A percentile compares a stretch with the other conserved stretches of the same genome.
Conservation (phyloP, 495 filamentous ascomycete genomes). For the Penicillium cataractarum region DNA sequence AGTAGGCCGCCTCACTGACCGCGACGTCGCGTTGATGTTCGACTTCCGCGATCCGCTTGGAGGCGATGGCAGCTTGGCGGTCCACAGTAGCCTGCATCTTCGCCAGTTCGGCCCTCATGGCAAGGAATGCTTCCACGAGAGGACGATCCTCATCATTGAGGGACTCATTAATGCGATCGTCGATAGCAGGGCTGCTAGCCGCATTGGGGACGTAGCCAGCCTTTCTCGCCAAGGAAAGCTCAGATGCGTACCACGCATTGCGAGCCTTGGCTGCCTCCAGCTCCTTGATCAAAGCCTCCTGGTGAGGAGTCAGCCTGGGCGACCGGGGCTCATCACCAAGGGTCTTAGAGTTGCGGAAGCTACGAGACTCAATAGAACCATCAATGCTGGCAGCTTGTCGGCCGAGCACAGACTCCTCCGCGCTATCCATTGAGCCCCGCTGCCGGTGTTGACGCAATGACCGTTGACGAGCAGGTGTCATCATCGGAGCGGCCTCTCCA, state of each 20-base stretch:
- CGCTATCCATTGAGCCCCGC: slow-evolving; percentile 49
- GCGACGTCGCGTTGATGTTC: slow-evolving; percentile 93
- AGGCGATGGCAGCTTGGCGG: slow-evolving; percentile 79
- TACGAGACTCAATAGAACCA: slow-evolving; percentile 47
- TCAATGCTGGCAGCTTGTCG: slow-evolving; percentile 44
- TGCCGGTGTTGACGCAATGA: slow-evolving; percentile 48
- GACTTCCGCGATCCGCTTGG: slow-evolving; percentile 86
- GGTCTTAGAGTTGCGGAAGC: slow-evolving; percentile 42
- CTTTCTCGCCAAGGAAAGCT: slow-evolving; percentile 86
- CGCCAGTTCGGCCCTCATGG: slow-evolving; percentile 80
- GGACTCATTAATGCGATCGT: slow-evolving; percentile 72
- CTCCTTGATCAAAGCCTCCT: slow-evolving; percentile 71
- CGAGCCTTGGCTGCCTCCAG: slow-evolving; percentile 78
- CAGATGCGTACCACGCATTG: slow-evolving; percentile 97
- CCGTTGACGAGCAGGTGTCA: slow-evolving; percentile 48
- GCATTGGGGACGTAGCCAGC: slow-evolving; percentile 79
- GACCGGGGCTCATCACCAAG: slow-evolving; percentile 50
- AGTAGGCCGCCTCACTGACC: slow-evolving; percentile 89
- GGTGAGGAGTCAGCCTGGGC: slow-evolving; percentile 49
- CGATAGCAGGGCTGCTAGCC: slow-evolving; percentile 72
- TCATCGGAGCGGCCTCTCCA: slow-evolving; percentile 51
- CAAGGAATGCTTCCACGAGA: slow-evolving; percentile 87
- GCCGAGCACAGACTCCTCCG: slow-evolving; percentile 50
- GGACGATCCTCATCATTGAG: slow-evolving; percentile 91
- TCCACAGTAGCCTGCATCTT: slow-evolving; percentile 82